Conservation (phyloP, 169 alveolate genomes). For the Cryptosporidium ubiquitum region DNA sequence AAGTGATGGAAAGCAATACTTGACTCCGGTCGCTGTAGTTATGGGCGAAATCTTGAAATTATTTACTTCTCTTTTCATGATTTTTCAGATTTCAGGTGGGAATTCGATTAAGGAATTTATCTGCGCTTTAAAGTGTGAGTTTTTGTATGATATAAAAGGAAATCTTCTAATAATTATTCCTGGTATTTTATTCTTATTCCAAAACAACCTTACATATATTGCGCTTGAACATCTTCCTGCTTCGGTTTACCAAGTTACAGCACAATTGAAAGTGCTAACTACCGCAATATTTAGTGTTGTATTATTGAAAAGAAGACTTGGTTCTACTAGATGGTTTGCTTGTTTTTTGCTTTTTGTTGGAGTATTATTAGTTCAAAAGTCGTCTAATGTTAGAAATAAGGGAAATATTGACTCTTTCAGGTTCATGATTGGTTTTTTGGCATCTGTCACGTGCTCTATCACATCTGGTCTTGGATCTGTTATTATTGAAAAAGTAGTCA, state of each 20-base stretch:
- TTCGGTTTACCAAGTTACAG: conserved; percentile 58
- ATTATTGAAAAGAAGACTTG: conserved; percentile 22
- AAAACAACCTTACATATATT: conserved; percentile 53
- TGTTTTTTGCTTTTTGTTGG: conserved; percentile 51
- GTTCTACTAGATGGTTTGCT: conserved; percentile 56
- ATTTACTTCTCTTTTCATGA: conserved; percentile 37
- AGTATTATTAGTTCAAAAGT: conserved; percentile 39
- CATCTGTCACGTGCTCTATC: conserved; percentile 51
- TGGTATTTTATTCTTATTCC: conserved; percentile 45
- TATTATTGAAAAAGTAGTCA: conserved; percentile 52
- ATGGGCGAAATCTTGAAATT: conserved; percentile 53
- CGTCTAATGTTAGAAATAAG: background rate
- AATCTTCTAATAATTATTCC: conserved; percentile 48
- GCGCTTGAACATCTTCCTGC: conserved; percentile 64
- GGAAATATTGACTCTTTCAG: background rate
- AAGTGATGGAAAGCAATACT: conserved; percentile 51
- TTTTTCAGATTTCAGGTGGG: conserved; percentile 36
- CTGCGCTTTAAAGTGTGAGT: conserved; percentile 40
- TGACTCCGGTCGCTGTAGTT: conserved; percentile 62
- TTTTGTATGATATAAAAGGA: conserved; percentile 31
- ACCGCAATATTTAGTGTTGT: conserved; percentile 57
- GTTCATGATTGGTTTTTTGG: conserved; percentile 32
- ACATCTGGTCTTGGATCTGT: conserved; percentile 72
- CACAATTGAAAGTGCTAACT: conserved; percentile 45
- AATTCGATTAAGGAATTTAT: background rate